phyloP scores from a whole-genome alignment of 495 filamentous ascomycete species.

The Astrocystis sublimbata region DNA sequence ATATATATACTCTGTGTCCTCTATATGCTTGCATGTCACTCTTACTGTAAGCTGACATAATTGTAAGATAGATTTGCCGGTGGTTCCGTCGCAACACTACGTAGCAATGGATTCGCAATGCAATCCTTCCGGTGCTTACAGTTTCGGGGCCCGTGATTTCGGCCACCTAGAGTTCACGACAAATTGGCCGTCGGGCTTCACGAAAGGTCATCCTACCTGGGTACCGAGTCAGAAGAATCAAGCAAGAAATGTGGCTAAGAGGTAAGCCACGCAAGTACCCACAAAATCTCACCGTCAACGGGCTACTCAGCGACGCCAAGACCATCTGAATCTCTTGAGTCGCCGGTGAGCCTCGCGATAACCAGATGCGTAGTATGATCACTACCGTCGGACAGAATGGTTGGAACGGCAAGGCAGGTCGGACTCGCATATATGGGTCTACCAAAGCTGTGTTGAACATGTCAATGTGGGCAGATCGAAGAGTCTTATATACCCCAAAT shows the following conservation, averaged over 20 bases:
- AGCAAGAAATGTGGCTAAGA: background rate
- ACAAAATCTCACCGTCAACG: background rate
- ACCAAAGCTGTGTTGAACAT: too few relatives aligned
- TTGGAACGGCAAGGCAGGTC: too few relatives aligned
- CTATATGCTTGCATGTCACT: background rate
- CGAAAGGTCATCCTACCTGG: background rate
- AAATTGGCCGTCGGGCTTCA: background rate
- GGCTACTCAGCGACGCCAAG: background rate
- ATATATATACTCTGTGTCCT: background rate
- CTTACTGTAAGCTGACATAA: background rate
- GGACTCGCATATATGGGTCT: too few relatives aligned
- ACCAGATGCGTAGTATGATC: too few relatives aligned
- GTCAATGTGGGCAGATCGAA: too few relatives aligned
- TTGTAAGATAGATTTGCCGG: background rate
- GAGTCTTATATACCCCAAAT: too few relatives aligned
- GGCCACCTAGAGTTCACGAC: too few relatives aligned
- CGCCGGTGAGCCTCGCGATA: background rate
- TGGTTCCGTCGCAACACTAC: background rate
- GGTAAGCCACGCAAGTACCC: background rate
- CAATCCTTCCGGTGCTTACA: background rate
- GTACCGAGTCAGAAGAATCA: background rate
- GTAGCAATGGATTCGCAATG: too few relatives aligned
- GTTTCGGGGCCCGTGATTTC: background rate
- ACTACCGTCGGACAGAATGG: too few relatives aligned
- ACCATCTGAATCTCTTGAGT: background rate